These are phyloP conservation scores for Tagetes erecta DNA, from an alignment of 129 eudicot genomes.

Conservation along the genomic window DNA sequence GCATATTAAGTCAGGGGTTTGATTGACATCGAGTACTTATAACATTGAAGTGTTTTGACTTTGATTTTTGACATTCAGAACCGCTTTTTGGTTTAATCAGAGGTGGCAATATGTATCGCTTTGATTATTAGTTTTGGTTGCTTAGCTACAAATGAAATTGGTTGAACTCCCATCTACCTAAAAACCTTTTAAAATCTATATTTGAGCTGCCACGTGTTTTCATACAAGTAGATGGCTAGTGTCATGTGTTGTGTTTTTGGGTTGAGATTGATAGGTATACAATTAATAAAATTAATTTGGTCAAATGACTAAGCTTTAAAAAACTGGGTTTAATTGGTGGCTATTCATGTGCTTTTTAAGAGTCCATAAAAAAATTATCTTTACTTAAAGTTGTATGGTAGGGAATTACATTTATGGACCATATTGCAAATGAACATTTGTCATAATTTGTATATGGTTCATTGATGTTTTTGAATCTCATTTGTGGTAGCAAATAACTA, in stretches of 20 bases:
- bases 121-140: too few relatives aligned
- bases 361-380: background rate
- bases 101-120: too few relatives aligned
- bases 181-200: background rate
- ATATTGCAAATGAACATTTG: background rate
- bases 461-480: background rate
- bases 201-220: background rate
- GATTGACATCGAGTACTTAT: background rate
- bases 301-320: too few relatives aligned
- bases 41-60: background rate
- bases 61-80: background rate
- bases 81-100: background rate
- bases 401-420: background rate
- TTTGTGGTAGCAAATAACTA: constrained; percentile 2
- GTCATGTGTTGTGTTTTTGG: background rate
- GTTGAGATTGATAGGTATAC: too few relatives aligned
- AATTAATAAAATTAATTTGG: too few relatives aligned
- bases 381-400: background rate
- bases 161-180: background rate
- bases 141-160: background rate
- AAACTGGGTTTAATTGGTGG: too few relatives aligned
- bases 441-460: background rate
- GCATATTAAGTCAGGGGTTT: background rate
- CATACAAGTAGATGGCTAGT: background rate
- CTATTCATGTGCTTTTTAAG: too few relatives aligned